Base-by-base conservation (phyloP, 2,329 filamentous ascomycete genomes). In the Alternaria burnsii region DNA sequence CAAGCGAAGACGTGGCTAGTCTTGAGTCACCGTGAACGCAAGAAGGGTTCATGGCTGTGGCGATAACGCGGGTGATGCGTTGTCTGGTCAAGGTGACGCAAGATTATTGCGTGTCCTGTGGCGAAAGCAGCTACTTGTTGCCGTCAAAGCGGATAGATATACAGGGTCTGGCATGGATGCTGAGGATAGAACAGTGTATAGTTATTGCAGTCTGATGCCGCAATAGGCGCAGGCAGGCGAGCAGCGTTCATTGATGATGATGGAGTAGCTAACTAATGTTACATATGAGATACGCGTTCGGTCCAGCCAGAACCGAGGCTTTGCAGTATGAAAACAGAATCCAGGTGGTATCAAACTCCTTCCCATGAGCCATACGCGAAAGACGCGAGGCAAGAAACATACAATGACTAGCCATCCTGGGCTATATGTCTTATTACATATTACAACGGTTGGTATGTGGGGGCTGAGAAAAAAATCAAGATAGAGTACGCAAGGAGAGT, bases 341-440 rank as follows among this genome's bases (percentile, higher is more conserved):
- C 34, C 50, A 52, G 50, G 50, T 52, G 50, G 50, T 52, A 52
- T 52, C 36, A 18, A 52, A 52, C 50, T 52, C 50, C 50, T 52
- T 41, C 50, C 50, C 50, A 50, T 50, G 46, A 50, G 46, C 46
- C 46, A 26, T 36, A 16, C 9, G 46, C 46, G 46, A 36, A 20
- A 10, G 36, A 38, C 18, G 22, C 30, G n/a, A 48, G 44, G 30
- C 26, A 55, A 43, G 30, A 47, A 47, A 46, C 16, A 26, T 56
- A 56, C 44, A 43, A 40, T 41, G 54, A 42, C 54, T 42, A 22
- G 54, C 54, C 54, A 51, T 50, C 54, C 54, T 14, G 54, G 54
- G 54, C 53, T 46, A 32, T 46, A 32, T 41, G 54, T 41, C 44
- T 22, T 50, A 30, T 56, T 38, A 50, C 32, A 50, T 50, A 50